Conservation (phyloP, 345 rosid species). For the sweet orange (Citrus sinensis) region DNA sequence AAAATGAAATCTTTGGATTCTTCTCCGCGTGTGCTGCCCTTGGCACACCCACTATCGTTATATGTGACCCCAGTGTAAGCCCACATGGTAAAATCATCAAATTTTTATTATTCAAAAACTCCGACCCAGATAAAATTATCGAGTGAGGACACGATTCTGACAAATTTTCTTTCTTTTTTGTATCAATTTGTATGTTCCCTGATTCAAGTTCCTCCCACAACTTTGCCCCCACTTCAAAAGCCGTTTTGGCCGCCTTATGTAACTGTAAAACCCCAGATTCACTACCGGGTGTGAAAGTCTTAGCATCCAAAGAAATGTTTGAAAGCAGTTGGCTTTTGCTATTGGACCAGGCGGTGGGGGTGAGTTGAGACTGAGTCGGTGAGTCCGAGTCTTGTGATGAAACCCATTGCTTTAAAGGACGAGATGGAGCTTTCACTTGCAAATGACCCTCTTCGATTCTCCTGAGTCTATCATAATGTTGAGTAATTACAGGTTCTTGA, state of each 20-base stretch:
- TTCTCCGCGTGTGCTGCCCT: conserved; percentile 54
- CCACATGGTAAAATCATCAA: conserved; percentile 82
- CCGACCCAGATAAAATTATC: conserved; percentile 52
- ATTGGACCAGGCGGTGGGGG: neutral
- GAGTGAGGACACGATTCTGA: conserved; percentile 66
- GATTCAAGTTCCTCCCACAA: conserved; percentile 65
- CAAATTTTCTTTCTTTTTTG: conserved; percentile 20
- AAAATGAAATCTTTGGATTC: conserved; percentile 50
- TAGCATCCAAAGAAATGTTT: conserved; percentile 48
- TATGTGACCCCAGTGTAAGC: conserved; percentile 78
- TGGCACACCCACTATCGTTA: conserved; percentile 87
- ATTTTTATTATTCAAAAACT: conserved; percentile 43
- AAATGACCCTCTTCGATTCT: conserved; percentile 44
- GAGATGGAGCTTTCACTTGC: conserved; percentile 46
- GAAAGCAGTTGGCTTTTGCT: conserved; percentile 39
- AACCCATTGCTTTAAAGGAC: conserved; percentile 48
- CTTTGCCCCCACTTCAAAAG: conserved; percentile 73
- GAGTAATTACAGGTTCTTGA: conserved; percentile 39
- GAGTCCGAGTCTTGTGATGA: conserved; percentile 32
- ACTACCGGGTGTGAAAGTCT: conserved; percentile 43
- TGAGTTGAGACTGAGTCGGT: conserved; percentile 24
- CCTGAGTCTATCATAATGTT: conserved; percentile 38
- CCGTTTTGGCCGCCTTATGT: conserved; percentile 62
- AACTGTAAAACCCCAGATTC: conserved; percentile 74
- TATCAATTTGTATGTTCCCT: conserved; percentile 25